phyloP scores from a whole-genome alignment of 352 stramenopile genomes.

The Phytophthora niederhauseri region DNA sequence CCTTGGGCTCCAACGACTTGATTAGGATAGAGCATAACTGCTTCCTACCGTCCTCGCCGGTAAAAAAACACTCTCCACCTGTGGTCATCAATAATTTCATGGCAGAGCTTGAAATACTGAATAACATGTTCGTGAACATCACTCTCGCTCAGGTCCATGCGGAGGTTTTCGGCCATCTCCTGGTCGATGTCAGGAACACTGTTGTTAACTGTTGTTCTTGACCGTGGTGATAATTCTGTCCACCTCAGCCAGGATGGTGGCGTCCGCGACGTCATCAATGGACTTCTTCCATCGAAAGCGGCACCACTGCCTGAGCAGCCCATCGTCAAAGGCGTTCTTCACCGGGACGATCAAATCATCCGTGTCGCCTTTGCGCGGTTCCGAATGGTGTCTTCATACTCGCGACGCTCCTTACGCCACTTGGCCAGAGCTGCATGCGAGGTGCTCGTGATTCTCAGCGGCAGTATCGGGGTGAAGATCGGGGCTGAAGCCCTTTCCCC shows the following conservation, averaged over 20 bases:
- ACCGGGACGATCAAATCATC: not conserved
- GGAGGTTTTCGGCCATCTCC: not conserved
- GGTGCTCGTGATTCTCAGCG: not conserved
- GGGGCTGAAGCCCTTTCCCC: too few relatives aligned
- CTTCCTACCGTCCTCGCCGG: not conserved
- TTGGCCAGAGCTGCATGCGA: not conserved
- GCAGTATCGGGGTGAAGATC: not conserved
- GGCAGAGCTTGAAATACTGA: constrained; percentile 4
- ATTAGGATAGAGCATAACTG: constrained; percentile 4
- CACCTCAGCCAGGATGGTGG: not conserved
- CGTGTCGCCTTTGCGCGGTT: not conserved
- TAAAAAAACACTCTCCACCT: constrained; percentile 1
- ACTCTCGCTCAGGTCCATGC: constrained; percentile 2
- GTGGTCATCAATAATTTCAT: constrained; percentile 5
- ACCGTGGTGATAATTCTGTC: not conserved
- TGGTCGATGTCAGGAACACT: constrained; percentile 7
- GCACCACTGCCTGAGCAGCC: not conserved
- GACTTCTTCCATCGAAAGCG: not conserved
- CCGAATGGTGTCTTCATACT: constrained; percentile 1
- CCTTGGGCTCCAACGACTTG: constrained; percentile 2
- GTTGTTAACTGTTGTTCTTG: constrained; percentile 10
- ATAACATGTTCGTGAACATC: constrained; percentile 2
- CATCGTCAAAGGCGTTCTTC: constrained; percentile 10
- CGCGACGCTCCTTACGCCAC: not conserved
- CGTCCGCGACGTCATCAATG: constrained; percentile 1